Base-by-base conservation (phyloP, 495 filamentous ascomycete species). In the Talaromyces stipitatus region DNA sequence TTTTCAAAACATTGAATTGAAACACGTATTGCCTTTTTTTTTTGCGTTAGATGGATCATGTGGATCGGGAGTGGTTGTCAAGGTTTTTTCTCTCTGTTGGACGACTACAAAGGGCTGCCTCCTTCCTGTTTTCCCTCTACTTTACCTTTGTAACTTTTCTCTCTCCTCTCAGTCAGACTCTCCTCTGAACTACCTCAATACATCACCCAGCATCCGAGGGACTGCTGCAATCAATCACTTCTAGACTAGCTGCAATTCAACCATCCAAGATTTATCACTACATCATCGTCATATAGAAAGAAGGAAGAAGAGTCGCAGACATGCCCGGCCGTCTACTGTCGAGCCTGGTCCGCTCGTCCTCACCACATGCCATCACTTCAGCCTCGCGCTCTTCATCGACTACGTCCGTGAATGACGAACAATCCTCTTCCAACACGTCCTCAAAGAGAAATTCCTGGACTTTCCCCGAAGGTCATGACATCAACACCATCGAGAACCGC, bases 261-360 rank as follows among this genome's bases (percentile, higher is more conserved):
- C 14, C 30, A 33, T 33, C n/a, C n/a, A 33, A 33, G 30, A 33
- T 45, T 7, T 23, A 7, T 6, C 18, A 24, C 10, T 18, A 48
- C 45, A 48, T 48, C 22, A 14, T 47, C 14, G 24, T n/a, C 22
- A 48, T 48, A 30, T 52, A 32, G 52, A 18, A 6, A 8, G 29
- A 20, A 11, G 16, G 18, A 54, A 10, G 22, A 54, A 41, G 18
- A 7, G 1, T 2, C 20, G 6, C 16, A n/a, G 29, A 8, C 32
- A 78, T 78, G 75, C 75, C 75, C 53, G 75, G 75, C 65, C 75
- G 75, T 62, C 64, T 78, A 46, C 68, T 78, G 55, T 66, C 73
- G 61, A 76, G 67, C 65, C 66, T 78, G 57, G 71, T 76, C 56
- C 69, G 73, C 68, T 68, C 70, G 57, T 70, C 72, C 36, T 41